These are phyloP conservation scores for Sphagnum contortum DNA, from an alignment of 225 moss, liverwort and hornwort genomes.

Conservation along the genomic window DNA sequence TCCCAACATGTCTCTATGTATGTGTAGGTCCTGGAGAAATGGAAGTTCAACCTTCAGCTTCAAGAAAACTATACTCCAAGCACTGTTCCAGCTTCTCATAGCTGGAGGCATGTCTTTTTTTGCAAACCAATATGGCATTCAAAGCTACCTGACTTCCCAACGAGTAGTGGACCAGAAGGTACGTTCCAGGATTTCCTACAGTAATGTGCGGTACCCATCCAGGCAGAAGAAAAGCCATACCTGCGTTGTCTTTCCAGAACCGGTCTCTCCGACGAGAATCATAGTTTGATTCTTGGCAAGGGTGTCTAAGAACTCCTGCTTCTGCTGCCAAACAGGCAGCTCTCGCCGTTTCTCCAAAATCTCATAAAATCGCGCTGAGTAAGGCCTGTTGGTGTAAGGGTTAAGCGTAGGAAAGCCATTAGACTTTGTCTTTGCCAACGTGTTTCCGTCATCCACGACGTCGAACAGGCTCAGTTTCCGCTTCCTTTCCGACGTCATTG, in stretches of 20 bases:
- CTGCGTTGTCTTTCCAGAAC: conserved; percentile 54
- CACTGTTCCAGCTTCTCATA: too few species aligned
- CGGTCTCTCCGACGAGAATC: conserved; percentile 52
- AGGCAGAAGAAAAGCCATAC: conserved; percentile 6
- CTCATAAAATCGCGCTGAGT: conserved; percentile 47
- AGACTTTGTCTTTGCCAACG: conserved; percentile 25
- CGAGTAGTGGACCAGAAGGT: too few species aligned
- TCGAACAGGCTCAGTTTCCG: conserved; percentile 51
- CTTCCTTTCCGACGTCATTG: conserved; percentile 49
- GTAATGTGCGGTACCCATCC: too few species aligned
- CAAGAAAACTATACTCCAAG: too few species aligned
- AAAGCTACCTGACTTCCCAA: too few species aligned
- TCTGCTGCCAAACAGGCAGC: conserved; percentile 50
- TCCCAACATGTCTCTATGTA: too few species aligned
- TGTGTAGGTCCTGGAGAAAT: too few species aligned
- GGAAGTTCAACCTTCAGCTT: too few species aligned
- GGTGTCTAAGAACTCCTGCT: conserved; percentile 46
- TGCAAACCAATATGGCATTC: too few species aligned
- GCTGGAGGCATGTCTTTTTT: too few species aligned
- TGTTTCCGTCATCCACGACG: conserved; percentile 29
- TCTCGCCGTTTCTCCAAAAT: conserved; percentile 54
- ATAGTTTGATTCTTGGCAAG: conserved; percentile 43
- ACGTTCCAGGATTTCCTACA: too few species aligned
- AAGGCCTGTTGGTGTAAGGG: conserved; percentile 45
- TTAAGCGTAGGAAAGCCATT: conserved; percentile 28